phyloP scores from a whole-genome alignment of 2,329 filamentous ascomycete species.

The Colletotrichum cuscutae region DNA sequence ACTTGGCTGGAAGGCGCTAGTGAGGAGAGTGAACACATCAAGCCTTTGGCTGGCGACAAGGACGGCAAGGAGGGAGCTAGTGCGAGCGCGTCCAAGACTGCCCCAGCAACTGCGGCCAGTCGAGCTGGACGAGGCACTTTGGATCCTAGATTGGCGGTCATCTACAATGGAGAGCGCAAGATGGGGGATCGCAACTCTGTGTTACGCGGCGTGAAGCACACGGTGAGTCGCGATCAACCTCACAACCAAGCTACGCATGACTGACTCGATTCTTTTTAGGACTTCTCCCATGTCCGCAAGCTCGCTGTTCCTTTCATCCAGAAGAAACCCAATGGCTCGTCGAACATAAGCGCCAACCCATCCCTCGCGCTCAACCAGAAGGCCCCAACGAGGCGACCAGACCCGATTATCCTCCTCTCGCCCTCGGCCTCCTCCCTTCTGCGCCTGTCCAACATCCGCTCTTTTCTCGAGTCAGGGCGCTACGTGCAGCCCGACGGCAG shows the following conservation, averaged over 20 bases:
- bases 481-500: slow-evolving; percentile 82
- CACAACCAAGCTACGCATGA: background rate
- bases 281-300: slow-evolving; percentile 94
- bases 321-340: slow-evolving; percentile 60
- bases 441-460: slow-evolving; percentile 94
- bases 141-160: slow-evolving; percentile 85
- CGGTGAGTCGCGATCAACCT: slow-evolving; percentile 63
- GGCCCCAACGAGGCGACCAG: slow-evolving; percentile 60
- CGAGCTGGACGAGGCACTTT: slow-evolving; percentile 73
- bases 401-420: slow-evolving; percentile 96
- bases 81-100: slow-evolving; percentile 49
- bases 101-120: slow-evolving; percentile 53
- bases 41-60: slow-evolving; percentile 77
- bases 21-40: slow-evolving; percentile 93
- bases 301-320: slow-evolving; percentile 81
- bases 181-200: slow-evolving; percentile 94
- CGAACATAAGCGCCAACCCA: slow-evolving; percentile 52
- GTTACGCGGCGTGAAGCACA: slow-evolving; percentile 87
- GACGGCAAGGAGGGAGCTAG: slow-evolving; percentile 53
- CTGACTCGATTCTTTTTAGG: slow-evolving; percentile 59
- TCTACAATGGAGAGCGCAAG: slow-evolving; percentile 90
- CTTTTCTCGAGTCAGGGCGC: slow-evolving; percentile 86
- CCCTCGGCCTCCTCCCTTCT: slow-evolving; percentile 95
- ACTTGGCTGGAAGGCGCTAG: slow-evolving; percentile 93
- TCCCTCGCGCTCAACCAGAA: slow-evolving; percentile 66